Evolutionary conservation across 2,329 filamentous ascomycete species (phyloP), one percentile per base, ranked within the genome.

Genomic region (Fonsecaea nubica): DNA sequence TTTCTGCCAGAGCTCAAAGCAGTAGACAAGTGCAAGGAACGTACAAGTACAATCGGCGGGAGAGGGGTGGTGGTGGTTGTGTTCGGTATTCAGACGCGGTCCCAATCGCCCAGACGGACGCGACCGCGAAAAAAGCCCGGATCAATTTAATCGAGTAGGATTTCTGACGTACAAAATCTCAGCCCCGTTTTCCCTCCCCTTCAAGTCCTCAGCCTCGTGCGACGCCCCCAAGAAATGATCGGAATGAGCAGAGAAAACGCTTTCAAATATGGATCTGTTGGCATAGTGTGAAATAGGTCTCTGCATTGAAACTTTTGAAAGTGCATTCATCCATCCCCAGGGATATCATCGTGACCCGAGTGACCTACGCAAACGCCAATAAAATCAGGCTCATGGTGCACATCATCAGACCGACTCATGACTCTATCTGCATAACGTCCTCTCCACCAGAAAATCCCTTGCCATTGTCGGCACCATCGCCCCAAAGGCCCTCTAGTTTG

Each of bases 401-500:
- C 38, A 59, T 58, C 33, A 54, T 25, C 25, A 25, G 25, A 25
- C 25, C 25, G 45, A 33, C n/a, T 78, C 77, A 80, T 78, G 71
- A 77, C 78, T 67, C 66, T 57, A 68, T 42, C 52, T 71, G 67
- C 69, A 71, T 71, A 33, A 58, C 67, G 58, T 69, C 65, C n/a
- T 60, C 52, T 30, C 32, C 21, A 2, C 6, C 57, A 40, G 25
- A 45, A 56, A 52, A 42, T 7, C 38, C 18, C 48, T 62, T 48
- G 25, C 8, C 59, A 15, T 58, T 54, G 5, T 45, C 59, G 30
- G 42, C 63, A 42, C 82, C 88, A 76, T 92, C 89, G 10, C 92
- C 93, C 91, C 92, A 98, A 13, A 99, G 81, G 1, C 92, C 95
- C 69, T 97, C 95, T 8, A 99, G 85, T 82, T 94, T 93, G 80